Base-by-base conservation (phyloP, 2,329 filamentous ascomycete species). In the Colletotrichum lindemuthianum region DNA sequence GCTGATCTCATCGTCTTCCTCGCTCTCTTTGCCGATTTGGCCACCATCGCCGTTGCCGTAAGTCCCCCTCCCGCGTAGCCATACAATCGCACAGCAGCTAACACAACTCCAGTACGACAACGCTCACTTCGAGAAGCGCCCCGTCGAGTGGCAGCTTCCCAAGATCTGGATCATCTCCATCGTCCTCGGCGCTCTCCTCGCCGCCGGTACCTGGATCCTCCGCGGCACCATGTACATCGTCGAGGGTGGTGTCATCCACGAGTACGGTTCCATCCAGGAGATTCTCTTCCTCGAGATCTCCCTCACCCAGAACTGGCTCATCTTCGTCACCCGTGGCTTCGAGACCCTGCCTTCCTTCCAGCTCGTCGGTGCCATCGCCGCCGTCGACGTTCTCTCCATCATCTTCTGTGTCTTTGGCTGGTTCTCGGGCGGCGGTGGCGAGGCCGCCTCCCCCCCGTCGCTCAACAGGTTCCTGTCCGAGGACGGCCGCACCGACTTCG, bases 141-240 rank as follows among this genome's bases (percentile, higher is more conserved):
- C 90, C 12, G 90, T 92, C 72, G 90, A 92, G 77, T 93, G 90
- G 90, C 90, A 93, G 79, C 77, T 93, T 69, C 90, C 90, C 69
- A 93, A 92, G 84, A 92, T 92, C 75, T 92, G 90, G 90, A 84
- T 92, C 69, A 92, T 93, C 72, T 89, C 86, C 67, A 82, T 90
- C 69, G 80, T 90, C 65, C 85, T 92, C 54, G 90, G 90, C 76
- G 69, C 86, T 39, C 79, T 92, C 48, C 88, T 93, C 45, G 90
- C 90, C 59, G 74, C 86, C 48, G 90, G 82, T 66, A 93, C 90
- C 71, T 93, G 90, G 90, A 82, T 92, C 73, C 80, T 92, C 68
- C 90, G 90, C 72, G 90, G 86, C 56, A 85, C 90, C 52, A 79
- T 92, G 73, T 92, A 88, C 84, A 78, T 92, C 16, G 79, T 81